A percentile compares a stretch with the other conserved stretches of the same genome.
These are phyloP conservation scores for Heimioporus sp. DNA, from an alignment of 768 basidiomycete species.

Conservation along the genomic window DNA sequence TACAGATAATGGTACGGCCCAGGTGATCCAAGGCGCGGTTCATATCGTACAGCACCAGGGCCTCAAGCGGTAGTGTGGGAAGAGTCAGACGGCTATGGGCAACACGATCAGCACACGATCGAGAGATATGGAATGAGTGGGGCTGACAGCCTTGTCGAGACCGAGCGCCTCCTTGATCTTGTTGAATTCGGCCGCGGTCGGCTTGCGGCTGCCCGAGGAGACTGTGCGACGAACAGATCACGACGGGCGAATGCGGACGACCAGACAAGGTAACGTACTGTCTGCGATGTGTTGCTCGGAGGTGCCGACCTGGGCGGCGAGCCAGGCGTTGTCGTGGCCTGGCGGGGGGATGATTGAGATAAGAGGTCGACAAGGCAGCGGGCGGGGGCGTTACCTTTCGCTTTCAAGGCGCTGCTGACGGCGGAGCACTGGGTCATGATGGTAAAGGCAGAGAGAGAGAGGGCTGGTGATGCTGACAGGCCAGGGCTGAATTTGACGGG, in stretches of 20 bases:
- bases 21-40: background rate
- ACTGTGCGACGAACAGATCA: conserved; percentile 36
- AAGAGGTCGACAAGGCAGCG: no score
- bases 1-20: conserved; percentile 12
- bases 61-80: background rate
- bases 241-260: background rate
- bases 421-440: conserved; percentile 53
- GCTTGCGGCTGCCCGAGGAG: conserved; percentile 40
- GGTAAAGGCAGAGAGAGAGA: conserved; percentile 39
- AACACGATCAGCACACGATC: background rate
- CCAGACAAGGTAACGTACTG: conserved; percentile 38
- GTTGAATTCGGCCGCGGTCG: conserved; percentile 50
- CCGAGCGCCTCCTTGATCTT: conserved; percentile 43
- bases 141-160: conserved; percentile 36
- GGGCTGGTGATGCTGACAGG: background rate
- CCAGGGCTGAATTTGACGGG: background rate
- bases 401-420: conserved; percentile 48
- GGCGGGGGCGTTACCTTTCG: conserved; percentile 39
- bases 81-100: background rate
- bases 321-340: conserved; percentile 19
- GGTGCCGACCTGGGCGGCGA: conserved; percentile 46
- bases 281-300: conserved; percentile 48
- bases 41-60: background rate
- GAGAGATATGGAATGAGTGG: background rate
- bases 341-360: background rate